Evolutionary conservation across 2,329 filamentous ascomycete species (phyloP), one percentile per base, ranked within the genome.

Genomic region (Fusarium temperatum): DNA sequence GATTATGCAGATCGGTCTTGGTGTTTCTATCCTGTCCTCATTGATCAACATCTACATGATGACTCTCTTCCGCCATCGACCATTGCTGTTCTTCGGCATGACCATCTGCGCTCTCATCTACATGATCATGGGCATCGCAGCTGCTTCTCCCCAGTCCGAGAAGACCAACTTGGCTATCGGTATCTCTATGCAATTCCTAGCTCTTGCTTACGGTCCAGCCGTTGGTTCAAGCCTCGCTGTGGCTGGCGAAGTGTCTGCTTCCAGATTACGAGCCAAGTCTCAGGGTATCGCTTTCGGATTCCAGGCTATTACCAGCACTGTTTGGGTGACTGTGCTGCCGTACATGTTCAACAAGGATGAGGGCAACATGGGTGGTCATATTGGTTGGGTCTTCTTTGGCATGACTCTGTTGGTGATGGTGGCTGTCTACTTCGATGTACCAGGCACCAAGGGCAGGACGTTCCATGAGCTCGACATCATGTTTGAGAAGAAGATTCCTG

Each of bases 261-360:
- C 60, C 5, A 65, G 50, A 20, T 10, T 66, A 12, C 45, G 60
- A 32, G 63, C 63, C 22, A 65, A 65, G 17, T 66, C 60, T 8
- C 50, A 66, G 5, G 63, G 63, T 42, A 66, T 65, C 9, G 60
- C 60, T 12, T 66, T 65, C 17, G 36, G 41, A 17, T 66, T 65
- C 24, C 42, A 65, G 24, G 59, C 63, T 4, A 56, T 66, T 1
- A 41, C 59, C 1, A 55, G 60, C 30, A 66, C 63, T 30, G 30
- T 66, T 11, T 66, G 63, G 63, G 63, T 66, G 3, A 66, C 50
- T 18, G 60, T 66, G 0, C 24, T 66, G 13, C 50, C 63, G 1
- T 66, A 65, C 22, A 66, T 65, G 60, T 66, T 66, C 30, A 66
- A 66, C 30, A 66, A 65, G 36, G 63, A 66, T 26, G 24, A 66